Base-by-base conservation (phyloP, 768 basidiomycete species). In the Naematelia aurantialba region DNA sequence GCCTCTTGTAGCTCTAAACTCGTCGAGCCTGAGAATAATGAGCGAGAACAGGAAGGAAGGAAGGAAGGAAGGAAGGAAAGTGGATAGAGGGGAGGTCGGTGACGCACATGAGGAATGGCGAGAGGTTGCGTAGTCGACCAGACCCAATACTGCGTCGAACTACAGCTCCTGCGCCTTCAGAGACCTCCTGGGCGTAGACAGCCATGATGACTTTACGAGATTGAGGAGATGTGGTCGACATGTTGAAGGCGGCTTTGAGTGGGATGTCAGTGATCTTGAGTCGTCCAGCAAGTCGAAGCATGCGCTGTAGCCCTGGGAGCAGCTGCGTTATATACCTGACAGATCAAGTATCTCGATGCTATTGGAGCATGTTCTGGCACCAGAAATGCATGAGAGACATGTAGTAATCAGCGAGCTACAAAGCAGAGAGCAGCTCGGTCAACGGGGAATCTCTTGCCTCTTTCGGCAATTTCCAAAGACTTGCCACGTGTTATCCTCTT, bases 61-160 rank as follows among this genome's bases (percentile, higher is more conserved):
- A 39, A 39, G 34, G 34, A 8, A 17, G 34, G 34, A 39, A 39
- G 34, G 17, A 17, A 8, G 34, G 17, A 17, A 39, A 39, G 34
- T 8, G 8, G 34, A 17, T 8, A 39, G 34, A 39, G 27, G 14
- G 31, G 30, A 25, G 48, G 8, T 22, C 0, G n/a, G n/a, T n/a
- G n/a, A 71, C 78, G 58, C 34, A 78, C 88, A 97, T 86, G 54
- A 97, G 81, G 81, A 97, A 97, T 0, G 93, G 93, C 0, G 87
- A 87, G 42, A 96, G 78, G 73, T 92, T 96, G 51, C 85, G 81
- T 34, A 97, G 80, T 46, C 75, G 80, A 76, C 80, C 79, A 2
- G 85, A 82, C 5, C 94, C 94, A 62, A 97, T 96, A 44, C 87
- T 89, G 50, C 94, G 81, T 58, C 91, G 83, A 21, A 97, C 94